These are phyloP conservation scores for Pachyrhizus erosus DNA, from an alignment of 306 rosid genomes.

Conservation along the genomic window DNA sequence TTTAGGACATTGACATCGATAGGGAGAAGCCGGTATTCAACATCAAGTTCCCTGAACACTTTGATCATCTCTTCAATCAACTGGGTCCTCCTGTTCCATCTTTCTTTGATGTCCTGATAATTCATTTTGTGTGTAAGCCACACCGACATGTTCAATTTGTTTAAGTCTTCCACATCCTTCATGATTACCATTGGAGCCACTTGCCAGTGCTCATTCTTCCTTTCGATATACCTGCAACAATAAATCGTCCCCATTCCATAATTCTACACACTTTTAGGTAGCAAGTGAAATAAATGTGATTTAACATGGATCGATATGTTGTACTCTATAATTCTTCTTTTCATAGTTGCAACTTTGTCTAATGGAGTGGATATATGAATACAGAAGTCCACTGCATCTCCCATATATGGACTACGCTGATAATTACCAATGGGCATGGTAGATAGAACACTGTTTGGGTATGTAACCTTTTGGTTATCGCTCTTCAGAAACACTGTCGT, in stretches of 20 bases:
- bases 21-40: not conserved
- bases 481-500: conserved; percentile 65
- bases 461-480: conserved; percentile 59
- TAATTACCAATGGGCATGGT: conserved; percentile 48
- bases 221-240: not conserved
- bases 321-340: conserved; percentile 61
- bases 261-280: not conserved
- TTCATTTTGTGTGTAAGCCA: not conserved
- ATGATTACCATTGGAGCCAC: conserved; percentile 20
- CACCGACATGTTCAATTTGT: conserved; percentile 50
- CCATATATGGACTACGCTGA: conserved; percentile 75
- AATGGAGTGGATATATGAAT: conserved; percentile 71
- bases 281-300: not conserved
- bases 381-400: conserved; percentile 47
- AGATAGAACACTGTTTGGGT: conserved; percentile 68
- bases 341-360: conserved; percentile 59
- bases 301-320: not conserved
- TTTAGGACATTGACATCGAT: not conserved
- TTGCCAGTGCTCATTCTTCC: conserved; percentile 76
- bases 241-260: not conserved
- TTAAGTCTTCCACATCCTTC: conserved; percentile 53
- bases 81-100: not conserved
- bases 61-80: not conserved
- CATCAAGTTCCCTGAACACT: not conserved
- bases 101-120: not conserved